Evolutionary conservation across 768 basidiomycete genomes (phyloP).

Genomic region (Tricholomella constricta): DNA sequence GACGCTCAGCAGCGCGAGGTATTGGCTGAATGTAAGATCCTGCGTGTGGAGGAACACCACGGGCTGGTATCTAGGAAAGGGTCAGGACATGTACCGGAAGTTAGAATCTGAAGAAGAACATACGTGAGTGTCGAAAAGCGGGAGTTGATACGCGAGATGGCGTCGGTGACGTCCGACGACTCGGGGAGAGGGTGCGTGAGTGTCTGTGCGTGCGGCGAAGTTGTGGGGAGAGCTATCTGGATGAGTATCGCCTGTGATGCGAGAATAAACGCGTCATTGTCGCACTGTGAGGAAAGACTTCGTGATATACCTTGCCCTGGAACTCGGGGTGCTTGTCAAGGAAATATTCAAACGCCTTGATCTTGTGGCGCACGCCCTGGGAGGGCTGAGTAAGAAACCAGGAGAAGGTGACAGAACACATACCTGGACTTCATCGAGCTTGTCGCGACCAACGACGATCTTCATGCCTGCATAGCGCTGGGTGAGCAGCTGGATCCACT

Average conservation of each 20-base stretch:
- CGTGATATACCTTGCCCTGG: slow-evolving; percentile 73
- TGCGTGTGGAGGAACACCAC: slow-evolving; percentile 85
- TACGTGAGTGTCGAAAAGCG: slow-evolving; percentile 80
- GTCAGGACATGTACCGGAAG: not conserved
- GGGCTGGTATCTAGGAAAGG: slow-evolving; percentile 54
- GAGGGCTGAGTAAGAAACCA: too few species aligned
- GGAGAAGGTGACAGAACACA: too few species aligned
- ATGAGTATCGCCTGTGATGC: slow-evolving; percentile 74
- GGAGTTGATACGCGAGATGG: slow-evolving; percentile 80
- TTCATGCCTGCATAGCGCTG: slow-evolving; percentile 87
- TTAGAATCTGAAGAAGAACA: not conserved
- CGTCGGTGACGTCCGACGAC: slow-evolving; percentile 65
- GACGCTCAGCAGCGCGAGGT: slow-evolving; percentile 77
- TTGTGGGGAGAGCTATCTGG: slow-evolving; percentile 85
- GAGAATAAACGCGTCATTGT: too few species aligned
- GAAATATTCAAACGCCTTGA: slow-evolving; percentile 82
- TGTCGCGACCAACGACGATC: slow-evolving; percentile 85
- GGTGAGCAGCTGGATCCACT: slow-evolving; percentile 79
- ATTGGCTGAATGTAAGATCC: slow-evolving; percentile 84
- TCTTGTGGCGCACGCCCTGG: slow-evolving; percentile 78
- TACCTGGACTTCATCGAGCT: slow-evolving; percentile 83
- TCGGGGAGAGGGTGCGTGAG: slow-evolving; percentile 15
- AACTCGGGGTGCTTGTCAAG: slow-evolving; percentile 78
- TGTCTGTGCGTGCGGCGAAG: slow-evolving; percentile 71
- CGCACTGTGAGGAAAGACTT: too few species aligned